Conservation (phyloP, 2,329 filamentous ascomycete species). For the Colletotrichum sp. region DNA sequence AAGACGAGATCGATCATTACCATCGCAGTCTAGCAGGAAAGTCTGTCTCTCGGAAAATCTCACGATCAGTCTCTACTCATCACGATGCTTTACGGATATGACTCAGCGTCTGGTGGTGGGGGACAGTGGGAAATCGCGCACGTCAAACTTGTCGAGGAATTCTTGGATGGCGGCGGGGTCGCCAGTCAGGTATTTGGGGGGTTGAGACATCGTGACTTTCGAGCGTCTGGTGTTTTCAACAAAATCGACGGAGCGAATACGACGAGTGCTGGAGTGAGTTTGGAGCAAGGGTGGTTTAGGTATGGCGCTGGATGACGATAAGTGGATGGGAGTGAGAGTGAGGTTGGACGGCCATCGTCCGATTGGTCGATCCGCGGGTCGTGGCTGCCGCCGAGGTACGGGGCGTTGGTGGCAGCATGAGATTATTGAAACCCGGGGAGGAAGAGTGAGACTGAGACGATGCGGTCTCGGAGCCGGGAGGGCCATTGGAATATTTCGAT, state of each 20-base stretch:
- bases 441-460: not conserved
- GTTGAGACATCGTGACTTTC: conserved; percentile 34
- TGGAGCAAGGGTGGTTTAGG: not conserved
- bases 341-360: conserved; percentile 19
- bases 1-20: conserved; percentile 50
- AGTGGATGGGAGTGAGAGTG: not conserved
- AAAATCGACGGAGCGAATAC: not conserved
- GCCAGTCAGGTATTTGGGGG: conserved; percentile 77
- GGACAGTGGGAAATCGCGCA: conserved; percentile 54
- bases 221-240: not conserved
- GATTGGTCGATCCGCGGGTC: conserved; percentile 2
- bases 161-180: conserved; percentile 77
- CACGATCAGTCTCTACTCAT: conserved; percentile 19
- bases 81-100: not conserved
- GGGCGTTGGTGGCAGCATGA: not conserved
- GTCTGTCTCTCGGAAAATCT: conserved; percentile 56
- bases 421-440: conserved; percentile 1
- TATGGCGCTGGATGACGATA: not conserved
- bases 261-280: conserved; percentile 3
- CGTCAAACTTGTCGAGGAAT: conserved; percentile 92
- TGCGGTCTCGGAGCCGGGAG: not conserved
- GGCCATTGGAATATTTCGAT: not conserved
- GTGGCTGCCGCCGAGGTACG: not conserved
- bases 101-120: conserved; percentile 3
- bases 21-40: conserved; percentile 97